Percentiles rank a stretch among this genome's conserved stretches.
These are phyloP conservation scores for Mycosarcoma maydis DNA, from an alignment of 1,284 basidiomycete species.

Conservation along the genomic window DNA sequence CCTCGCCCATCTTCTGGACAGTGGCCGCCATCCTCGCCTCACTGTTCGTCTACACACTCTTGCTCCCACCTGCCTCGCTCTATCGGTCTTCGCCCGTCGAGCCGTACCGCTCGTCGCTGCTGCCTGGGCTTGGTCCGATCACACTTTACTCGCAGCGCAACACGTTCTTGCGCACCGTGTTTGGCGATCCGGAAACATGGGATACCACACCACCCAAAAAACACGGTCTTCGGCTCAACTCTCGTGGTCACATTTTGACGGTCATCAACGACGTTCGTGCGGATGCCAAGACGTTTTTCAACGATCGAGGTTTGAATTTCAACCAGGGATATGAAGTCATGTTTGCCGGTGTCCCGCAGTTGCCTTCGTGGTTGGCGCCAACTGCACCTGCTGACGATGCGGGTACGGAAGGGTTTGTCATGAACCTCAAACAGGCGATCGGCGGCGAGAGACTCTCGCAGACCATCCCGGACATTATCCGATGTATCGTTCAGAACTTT, in stretches of 20 bases:
- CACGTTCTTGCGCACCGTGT: constrained; percentile 35
- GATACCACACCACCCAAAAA: constrained; percentile 21
- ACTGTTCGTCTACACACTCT: constrained; percentile 24
- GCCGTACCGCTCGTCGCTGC: constrained; percentile 18
- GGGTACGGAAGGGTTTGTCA: constrained; percentile 23
- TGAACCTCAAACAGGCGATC: constrained; percentile 33
- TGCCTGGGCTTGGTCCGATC: constrained; percentile 36
- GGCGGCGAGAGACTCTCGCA: constrained; percentile 12
- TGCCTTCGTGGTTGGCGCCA: constrained; percentile 20
- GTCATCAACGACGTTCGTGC: constrained; percentile 27
- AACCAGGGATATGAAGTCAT: constrained; percentile 39
- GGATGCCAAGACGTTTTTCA: constrained; percentile 49
- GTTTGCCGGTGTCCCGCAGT: constrained; percentile 47
- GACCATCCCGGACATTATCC: constrained; percentile 30
- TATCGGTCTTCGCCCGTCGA: constrained; percentile 21
- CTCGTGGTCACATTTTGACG: constrained; percentile 36
- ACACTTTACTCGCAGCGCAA: constrained; percentile 40
- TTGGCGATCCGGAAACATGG: constrained; percentile 46
- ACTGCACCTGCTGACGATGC: constrained; percentile 27
- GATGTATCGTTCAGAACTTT: constrained; percentile 21
- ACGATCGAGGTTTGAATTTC: constrained; percentile 45
- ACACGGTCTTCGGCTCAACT: constrained; percentile 28
- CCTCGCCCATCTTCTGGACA: constrained; percentile 39
- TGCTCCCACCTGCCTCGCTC: constrained; percentile 24
- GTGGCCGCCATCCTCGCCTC: constrained; percentile 14